Base-by-base conservation (phyloP, 2,329 filamentous ascomycete genomes). In the Lachnellula occidentalis region DNA sequence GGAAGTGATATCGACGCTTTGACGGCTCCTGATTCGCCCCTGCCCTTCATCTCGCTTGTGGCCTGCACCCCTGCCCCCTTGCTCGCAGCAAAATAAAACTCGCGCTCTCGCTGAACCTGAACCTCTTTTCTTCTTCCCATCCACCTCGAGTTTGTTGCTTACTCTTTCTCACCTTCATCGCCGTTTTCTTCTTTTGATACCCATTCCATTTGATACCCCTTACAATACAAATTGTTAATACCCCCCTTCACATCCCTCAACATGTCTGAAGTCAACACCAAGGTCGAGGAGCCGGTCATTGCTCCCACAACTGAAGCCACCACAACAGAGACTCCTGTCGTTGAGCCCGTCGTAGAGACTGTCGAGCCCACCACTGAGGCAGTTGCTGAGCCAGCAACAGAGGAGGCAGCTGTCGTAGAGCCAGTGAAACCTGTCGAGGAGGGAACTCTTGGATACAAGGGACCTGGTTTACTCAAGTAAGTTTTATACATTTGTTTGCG, bases 391-490 rank as follows among this genome's bases (percentile, higher is more conserved):
- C 70, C 73, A 63, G 62, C 70, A 48, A 58, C 66, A 22, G 63
- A 61, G 21, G 66, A 71, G 54, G 62, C 69, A 66, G 73, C 78
- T n/a, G n/a, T n/a, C n/a, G n/a, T n/a, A n/a, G n/a, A n/a, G n/a
- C n/a, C n/a, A n/a, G n/a, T n/a, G n/a, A n/a, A n/a, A n/a, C n/a
- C n/a, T n/a, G n/a, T 67, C 41, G 69, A 72, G 57, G 91, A 95
- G 74, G 92, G 92, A 59, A 78, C 83, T 65, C 82, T 97, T 51
- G 88, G 88, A 72, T 90, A 95, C 86, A 96, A 96, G 84, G 87
- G 83, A 55, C 86, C 88, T 48, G 66, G 66, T 70, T 80, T 92
- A 61, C 80, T 92, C 77, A 96, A 95, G 92, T 96, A 81, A 78
- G 89, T 48, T 15, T 9, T n/a, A 19, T 8, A 24, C 17, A n/a